Evolutionary conservation across 2,329 filamentous ascomycete species (phyloP), one percentile per base, ranked within the genome.

Genomic region (Exutisphaerella laricina): DNA sequence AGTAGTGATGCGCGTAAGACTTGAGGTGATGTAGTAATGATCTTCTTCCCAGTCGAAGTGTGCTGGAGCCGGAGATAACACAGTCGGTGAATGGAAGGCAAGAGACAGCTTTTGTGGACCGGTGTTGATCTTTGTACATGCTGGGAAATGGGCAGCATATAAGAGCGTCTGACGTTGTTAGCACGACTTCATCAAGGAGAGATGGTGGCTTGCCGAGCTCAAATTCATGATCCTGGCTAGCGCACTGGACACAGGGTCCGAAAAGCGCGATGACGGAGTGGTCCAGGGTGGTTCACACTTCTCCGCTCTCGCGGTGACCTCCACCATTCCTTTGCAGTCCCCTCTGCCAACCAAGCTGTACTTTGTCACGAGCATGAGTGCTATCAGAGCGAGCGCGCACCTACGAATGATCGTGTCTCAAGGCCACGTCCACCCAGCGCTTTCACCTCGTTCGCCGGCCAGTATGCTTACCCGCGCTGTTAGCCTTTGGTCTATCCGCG

Each of bases 51-150:
- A 32, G 41, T 20, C 23, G 36, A 28, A 14, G 13, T 16, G 37
- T 35, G 45, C 41, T 37, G 34, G 14, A 35, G 48, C 47, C 35
- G 44, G 36, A 48, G 40, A 44, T 22, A 47, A 44, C n/a, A 43
- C 26, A 23, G 30, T 21, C 30, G 45, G 32, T 41, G 37, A 31
- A 30, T 38, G 34, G 35, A 28, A 45, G 20, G 28, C 31, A 16
- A 20, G 17, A 38, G 29, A 30, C 41, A 47, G 48, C 38, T 43
- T 45, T 50, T 48, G 48, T 44, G 41, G 46, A 47, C 25, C 45
- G n/a, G 33, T 39, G 45, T 39, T 40, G 45, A 48, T 48, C 36
- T 39, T 47, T 21, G 21, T 13, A 16, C 30, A 16, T 43, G 41
- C 44, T 48, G 44, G 44, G 41, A 37, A 32, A 22, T 33, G 23